Evolutionary conservation across 257 asterid genomes (phyloP), one percentile per base, ranked within the genome.

Genomic region (Petunia secreta): DNA sequence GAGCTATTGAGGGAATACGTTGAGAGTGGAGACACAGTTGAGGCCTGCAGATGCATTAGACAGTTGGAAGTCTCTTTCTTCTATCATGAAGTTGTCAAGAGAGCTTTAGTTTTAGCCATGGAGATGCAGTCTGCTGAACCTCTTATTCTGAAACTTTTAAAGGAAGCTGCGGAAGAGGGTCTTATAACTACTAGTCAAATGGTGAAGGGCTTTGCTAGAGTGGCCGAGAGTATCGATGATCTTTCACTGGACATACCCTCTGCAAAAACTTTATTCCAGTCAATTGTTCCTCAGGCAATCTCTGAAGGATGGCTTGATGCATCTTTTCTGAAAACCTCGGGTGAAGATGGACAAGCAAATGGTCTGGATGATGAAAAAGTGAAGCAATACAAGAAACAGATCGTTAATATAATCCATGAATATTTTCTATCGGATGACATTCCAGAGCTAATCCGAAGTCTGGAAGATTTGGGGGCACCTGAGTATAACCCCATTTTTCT

Each of bases 71-170:
- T 94, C 78, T 76, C 99, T 15, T 96, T 96, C 85, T 96, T 91
- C 91, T 98, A 96, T 84, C 99, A 96, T 41, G 99, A 96, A 83
- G 99, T 96, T 79, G 99, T 96, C 82, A 96, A 96, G 81, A 90
- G 96, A 84, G 97, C 99, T 67, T 74, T 96, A 80, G 85, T 90
- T 82, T 87, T 92, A 34, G 94, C 94, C 63, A 96, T 96, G 99
- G 99, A 96, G 89, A 89, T 79, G 63, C 92, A 78, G 44, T 79
- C 92, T 11, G 90, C 98, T 8, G 94, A 92, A 77, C 82, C 93
- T 1, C 92, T 87, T 64, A 91, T 96, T 62, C 79, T 84, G 83
- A 92, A 87, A 77, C 87, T 96, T 76, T 85, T 96, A 6, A 96
- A 92, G 89, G 93, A 90, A 89, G 95, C 93, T 2, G 95, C 99